Evolutionary conservation across 1,284 basidiomycete genomes (phyloP).

Genomic region (Sanghuangporus baumii): DNA sequence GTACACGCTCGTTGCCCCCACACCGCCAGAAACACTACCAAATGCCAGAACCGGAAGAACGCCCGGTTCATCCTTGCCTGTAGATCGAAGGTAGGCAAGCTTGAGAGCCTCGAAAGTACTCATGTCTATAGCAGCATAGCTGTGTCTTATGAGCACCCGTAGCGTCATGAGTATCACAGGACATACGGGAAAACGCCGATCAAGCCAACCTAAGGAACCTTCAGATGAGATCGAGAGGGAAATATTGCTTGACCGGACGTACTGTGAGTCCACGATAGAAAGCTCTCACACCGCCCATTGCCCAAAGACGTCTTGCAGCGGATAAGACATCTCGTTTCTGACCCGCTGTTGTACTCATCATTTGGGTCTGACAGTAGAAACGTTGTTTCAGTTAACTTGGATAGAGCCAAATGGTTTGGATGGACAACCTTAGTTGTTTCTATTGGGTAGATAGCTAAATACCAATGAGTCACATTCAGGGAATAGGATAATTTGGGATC

Average conservation of each 20-base stretch:
- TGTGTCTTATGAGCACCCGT: slow-evolving; percentile 25
- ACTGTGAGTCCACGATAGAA: slow-evolving; percentile 93
- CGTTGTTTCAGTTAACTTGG: slow-evolving; percentile 7
- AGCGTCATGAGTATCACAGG: neutral
- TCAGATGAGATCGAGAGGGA: neutral
- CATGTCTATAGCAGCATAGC: slow-evolving; percentile 91
- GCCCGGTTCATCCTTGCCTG: slow-evolving; percentile 77
- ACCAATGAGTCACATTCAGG: slow-evolving; percentile 5
- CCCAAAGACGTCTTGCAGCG: slow-evolving; percentile 67
- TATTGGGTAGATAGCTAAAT: slow-evolving; percentile 79
- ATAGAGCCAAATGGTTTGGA: neutral
- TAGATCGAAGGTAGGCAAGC: slow-evolving; percentile 75
- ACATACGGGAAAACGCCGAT: slow-evolving; percentile 85
- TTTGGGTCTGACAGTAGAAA: slow-evolving; percentile 63
- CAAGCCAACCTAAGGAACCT: slow-evolving; percentile 67
- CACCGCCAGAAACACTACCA: slow-evolving; percentile 84
- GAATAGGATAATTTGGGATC: slow-evolving; percentile 22
- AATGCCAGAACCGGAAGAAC: slow-evolving; percentile 80
- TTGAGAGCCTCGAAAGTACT: slow-evolving; percentile 92
- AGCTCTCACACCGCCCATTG: slow-evolving; percentile 73
- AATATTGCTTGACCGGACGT: slow-evolving; percentile 29
- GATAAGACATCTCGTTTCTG: slow-evolving; percentile 56
- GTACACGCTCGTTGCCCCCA: slow-evolving; percentile 90
- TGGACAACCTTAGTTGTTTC: slow-evolving; percentile 73
- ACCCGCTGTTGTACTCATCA: slow-evolving; percentile 79